Evolutionary conservation across 1,284 basidiomycete genomes (phyloP), one percentile per base, ranked within the genome.

Genomic region (Porogramme epimiltina): DNA sequence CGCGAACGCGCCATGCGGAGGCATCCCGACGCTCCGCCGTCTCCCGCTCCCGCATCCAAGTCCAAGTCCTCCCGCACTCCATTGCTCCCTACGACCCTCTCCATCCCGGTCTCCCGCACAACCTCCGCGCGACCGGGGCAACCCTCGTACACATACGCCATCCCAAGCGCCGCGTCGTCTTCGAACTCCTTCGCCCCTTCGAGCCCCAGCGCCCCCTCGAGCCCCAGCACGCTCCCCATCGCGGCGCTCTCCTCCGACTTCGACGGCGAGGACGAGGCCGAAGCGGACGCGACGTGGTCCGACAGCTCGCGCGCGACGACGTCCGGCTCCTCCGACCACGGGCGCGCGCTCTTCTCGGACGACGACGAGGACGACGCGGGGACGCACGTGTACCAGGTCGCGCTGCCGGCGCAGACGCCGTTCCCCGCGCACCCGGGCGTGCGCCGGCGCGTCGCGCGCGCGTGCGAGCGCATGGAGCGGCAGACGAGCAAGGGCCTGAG

Each of bases 371-470:
- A 23, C 20, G 48, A 47, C 18, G 45, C 19, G 26, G 39, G 26
- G 18, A 40, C 36, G 4, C 40, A 41, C 24, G 47, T 42, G 34
- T 56, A 53, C 38, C 52, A 60, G 25, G 54, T 55, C 45, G 59
- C 53, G 54, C 58, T 57, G 41, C 64, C 57, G 46, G 40, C 54
- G 47, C 52, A 51, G 47, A 69, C 67, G 39, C 67, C 67, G 31
- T 65, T 58, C 47, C 66, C 66, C 16, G 52, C 58, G 43, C 60
- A 64, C 42, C 61, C 66, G 15, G 49, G 58, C 19, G 57, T 53
- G n/a, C 58, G 60, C 34, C 57, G 60, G 49, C 61, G 70, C 36
- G 63, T 70, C 18, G 61, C 60, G 47, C 58, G 66, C 3, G 63
- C 62, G 24, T 55, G 59, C 41, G 51, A 60, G 28, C 51, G 64